These are phyloP conservation scores for Plectosphaerella plurivora DNA, from an alignment of 2,329 filamentous ascomycete species.

Conservation along the genomic window DNA sequence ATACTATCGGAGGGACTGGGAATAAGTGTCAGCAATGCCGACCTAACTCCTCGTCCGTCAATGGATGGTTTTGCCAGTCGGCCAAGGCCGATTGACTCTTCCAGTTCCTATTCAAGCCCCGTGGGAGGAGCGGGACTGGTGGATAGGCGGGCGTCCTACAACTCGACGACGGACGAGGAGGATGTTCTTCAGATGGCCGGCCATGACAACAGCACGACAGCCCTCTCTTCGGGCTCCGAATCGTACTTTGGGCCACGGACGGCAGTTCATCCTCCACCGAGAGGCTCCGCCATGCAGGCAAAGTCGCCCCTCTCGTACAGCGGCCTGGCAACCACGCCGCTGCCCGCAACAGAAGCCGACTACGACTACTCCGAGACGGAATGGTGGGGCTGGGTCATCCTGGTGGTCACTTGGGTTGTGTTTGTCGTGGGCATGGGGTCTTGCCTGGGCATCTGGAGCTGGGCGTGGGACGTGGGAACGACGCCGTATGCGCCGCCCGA, in stretches of 20 bases:
- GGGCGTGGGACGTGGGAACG: constrained; percentile 98
- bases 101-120: constrained; percentile 14
- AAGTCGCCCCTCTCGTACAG: constrained; percentile 58
- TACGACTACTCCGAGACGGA: constrained; percentile 95
- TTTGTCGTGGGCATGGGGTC: constrained; percentile 97
- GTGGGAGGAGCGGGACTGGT: too few species aligned
- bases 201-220: constrained; percentile 37
- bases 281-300: constrained; percentile 45
- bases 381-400: constrained; percentile 96
- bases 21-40: constrained; percentile 35
- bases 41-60: constrained; percentile 39
- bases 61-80: constrained; percentile 40
- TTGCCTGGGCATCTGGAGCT: constrained; percentile 92
- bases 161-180: constrained; percentile 74
- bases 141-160: constrained; percentile 51
- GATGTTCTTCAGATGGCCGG: constrained; percentile 63
- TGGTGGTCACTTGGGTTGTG: constrained; percentile 88
- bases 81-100: constrained; percentile 16
- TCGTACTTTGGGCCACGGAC: constrained; percentile 52
- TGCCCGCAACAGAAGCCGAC: constrained; percentile 46
- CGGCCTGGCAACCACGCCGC: constrained; percentile 43
- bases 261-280: constrained; percentile 29
- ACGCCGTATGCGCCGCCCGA: constrained; percentile 94
- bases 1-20: constrained; percentile 31
- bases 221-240: constrained; percentile 55